Evolutionary conservation across 495 filamentous ascomycete genomes (phyloP), one percentile per base, ranked within the genome.

Genomic region (Trichoderma erinaceum): DNA sequence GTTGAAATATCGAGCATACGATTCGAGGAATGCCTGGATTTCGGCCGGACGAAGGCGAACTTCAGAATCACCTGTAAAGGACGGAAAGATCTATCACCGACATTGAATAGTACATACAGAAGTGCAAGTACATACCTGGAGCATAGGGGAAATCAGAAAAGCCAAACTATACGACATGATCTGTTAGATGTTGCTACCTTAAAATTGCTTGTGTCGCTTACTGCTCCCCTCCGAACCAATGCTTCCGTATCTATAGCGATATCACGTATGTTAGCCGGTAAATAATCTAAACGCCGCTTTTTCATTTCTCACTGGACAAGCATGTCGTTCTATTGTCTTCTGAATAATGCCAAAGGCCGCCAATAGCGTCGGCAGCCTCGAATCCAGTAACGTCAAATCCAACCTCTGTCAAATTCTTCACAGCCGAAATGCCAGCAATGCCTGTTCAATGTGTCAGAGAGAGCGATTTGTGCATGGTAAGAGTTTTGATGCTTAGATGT

Each of bases 21-120:
- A 61, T 10, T 61, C 52, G 3, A 61, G 52, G n/a, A 61, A 61
- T 27, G 52, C 52, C 27, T 61, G 52, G 52, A 61, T 15, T 32
- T 61, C 52, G 6, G 7, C 23, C 8, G 23, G 52, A 2, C 27
- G 10, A 29, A 61, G 52, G 5, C 23, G 52, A 27, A 61, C 52
- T 3, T 61, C 27, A 16, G 23, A 15, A 2, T 27, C 48, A 21
- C 48, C 52, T 61, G 12, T 15, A 25, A 56, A 25, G 11, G 11
- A 46, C 8, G 18, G 18, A 61, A 23, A 10, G 13, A 4, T 15
- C 13, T 46, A 46, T 2, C 18, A n/a, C 3, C 2, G 44, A 13
- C 44, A 3, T 35, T 35, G 32, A 46, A 13, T 3, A 11, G 44
- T 4, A 13, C 3, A 11, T 11, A 3, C 18, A n/a, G 13, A 46